Base-by-base conservation (phyloP, 106 monocot species). In the Acorus calamus region DNA sequence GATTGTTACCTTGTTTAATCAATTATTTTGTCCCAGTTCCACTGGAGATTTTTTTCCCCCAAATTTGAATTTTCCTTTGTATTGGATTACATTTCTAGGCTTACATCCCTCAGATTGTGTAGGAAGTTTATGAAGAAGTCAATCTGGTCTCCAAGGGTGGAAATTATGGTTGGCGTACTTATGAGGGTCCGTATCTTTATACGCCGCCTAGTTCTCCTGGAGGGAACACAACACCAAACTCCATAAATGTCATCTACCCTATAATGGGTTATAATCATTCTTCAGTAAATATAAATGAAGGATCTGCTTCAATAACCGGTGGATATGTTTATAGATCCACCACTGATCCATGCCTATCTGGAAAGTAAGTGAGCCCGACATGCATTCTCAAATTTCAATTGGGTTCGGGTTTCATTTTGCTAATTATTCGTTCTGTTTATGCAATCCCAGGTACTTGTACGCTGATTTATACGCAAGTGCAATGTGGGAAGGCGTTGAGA, bases 141-240 rank as follows among this genome's bases (percentile, higher is more conserved):
- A 73, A 99, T 81, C 69, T 99, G 73, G 81, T 99, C 46, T 52
- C 88, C 43, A 99, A 99, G 71, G 88, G 85, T 8, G 98, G 98
- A 52, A 99, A 99, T 60, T 99, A 99, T 62, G 98, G 98, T 55
- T 99, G 98, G 98, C 67, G 71, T 11, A 68, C 79, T 8, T 99
- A 78, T 47, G 98, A 99, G 73, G 98, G 98, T 7, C 83, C 88
- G 6, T 42, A 73, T 11, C 60, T 79, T n/a, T 99, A 81, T 47
- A 79, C 80, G 12, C 65, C 77, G 14, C 53, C 62, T 11, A 45
- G 49, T 28, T 28, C 28, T 28, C 28, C 28, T 28, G 28, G 28
- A 28, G 28, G 28, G 28, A 28, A 28, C 28, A 28, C 28, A 28
- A 28, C 28, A 28, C 28, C 28, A 28, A 28, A 28, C 45, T 78